Conservation (phyloP, 352 stramenopile species). For the Achlya hypogyna region DNA sequence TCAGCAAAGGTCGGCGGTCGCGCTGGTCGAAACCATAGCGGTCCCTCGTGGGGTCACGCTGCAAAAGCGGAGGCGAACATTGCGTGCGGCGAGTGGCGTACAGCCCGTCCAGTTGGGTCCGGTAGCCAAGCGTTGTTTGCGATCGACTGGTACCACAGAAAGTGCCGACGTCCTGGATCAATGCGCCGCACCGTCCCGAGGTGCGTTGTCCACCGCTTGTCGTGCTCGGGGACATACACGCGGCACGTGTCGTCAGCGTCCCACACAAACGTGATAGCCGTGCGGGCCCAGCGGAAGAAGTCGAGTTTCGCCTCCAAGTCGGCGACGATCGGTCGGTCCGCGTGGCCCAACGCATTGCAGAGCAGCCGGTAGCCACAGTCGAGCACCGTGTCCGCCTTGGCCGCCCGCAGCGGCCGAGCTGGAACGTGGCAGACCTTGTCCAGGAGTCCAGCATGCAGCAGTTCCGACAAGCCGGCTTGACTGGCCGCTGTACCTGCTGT, state of each 20-base stretch:
- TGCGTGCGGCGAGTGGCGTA: not conserved
- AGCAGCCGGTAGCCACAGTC: not conserved
- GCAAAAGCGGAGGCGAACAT: not conserved
- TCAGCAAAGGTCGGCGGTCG: not conserved
- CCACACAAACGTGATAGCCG: not conserved
- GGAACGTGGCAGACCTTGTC: not conserved
- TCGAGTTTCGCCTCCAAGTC: not conserved
- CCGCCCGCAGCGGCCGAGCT: not conserved
- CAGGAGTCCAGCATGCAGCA: not conserved
- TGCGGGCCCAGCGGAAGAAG: not conserved
- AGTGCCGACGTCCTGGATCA: not conserved
- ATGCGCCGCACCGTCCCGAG: not conserved
- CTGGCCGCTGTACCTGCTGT: too few species aligned
- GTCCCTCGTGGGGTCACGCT: not conserved
- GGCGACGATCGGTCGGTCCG: not conserved
- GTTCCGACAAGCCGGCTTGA: not conserved
- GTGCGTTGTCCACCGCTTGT: too few species aligned
- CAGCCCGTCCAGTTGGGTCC: not conserved
- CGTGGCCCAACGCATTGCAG: not conserved
- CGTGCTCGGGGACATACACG: too few species aligned
- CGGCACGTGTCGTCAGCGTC: not conserved
- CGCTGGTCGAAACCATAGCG: not conserved
- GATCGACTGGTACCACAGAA: not conserved
- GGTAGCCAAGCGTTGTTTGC: not conserved
- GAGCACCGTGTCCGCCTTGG: not conserved